phyloP scores from a whole-genome alignment of 2,329 filamentous ascomycete genomes.

The Fusarium falciforme region DNA sequence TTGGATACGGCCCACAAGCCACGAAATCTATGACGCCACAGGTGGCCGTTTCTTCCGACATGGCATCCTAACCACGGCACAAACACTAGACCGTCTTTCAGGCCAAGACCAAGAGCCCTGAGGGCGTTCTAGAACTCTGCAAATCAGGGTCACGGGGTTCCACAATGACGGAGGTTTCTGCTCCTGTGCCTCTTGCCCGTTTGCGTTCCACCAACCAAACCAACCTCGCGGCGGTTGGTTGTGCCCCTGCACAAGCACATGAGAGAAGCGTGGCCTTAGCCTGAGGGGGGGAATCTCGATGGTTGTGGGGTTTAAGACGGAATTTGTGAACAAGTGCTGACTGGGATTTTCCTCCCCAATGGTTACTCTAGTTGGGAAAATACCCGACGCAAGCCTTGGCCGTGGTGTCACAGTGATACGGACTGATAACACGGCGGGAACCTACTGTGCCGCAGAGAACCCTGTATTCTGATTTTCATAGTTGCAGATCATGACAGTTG shows the following conservation, averaged over 20 bases:
- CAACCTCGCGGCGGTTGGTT: not conserved
- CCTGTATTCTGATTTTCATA: slow-evolving; percentile 2
- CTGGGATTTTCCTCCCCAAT: slow-evolving; percentile 6
- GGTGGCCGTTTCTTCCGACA: slow-evolving; percentile 19
- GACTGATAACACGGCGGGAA: not conserved
- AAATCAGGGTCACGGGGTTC: slow-evolving; percentile 32
- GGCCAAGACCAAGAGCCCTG: slow-evolving; percentile 7
- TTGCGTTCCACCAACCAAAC: not conserved
- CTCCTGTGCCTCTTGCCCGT: slow-evolving; percentile 1
- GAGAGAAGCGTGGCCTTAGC: slow-evolving; percentile 2
- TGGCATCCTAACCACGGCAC: slow-evolving; percentile 2
- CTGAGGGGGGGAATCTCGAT: slow-evolving; percentile 27
- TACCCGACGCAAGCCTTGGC: not conserved
- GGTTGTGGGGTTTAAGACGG: slow-evolving; percentile 30
- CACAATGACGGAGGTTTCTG: slow-evolving; percentile 32
- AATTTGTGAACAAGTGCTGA: not conserved
- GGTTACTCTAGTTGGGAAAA: slow-evolving; percentile 4
- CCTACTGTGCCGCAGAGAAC: not conserved
- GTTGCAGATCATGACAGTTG: slow-evolving; percentile 29
- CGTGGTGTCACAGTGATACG: not conserved
- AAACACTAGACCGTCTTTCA: not conserved
- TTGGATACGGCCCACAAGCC: slow-evolving; percentile 26
- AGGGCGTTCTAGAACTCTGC: slow-evolving; percentile 32
- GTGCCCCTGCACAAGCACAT: slow-evolving; percentile 20
- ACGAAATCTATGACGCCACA: slow-evolving; percentile 33